Evolutionary conservation across 2,329 filamentous ascomycete species (phyloP), one percentile per base, ranked within the genome.

Genomic region (Fusarium nisikadoi): DNA sequence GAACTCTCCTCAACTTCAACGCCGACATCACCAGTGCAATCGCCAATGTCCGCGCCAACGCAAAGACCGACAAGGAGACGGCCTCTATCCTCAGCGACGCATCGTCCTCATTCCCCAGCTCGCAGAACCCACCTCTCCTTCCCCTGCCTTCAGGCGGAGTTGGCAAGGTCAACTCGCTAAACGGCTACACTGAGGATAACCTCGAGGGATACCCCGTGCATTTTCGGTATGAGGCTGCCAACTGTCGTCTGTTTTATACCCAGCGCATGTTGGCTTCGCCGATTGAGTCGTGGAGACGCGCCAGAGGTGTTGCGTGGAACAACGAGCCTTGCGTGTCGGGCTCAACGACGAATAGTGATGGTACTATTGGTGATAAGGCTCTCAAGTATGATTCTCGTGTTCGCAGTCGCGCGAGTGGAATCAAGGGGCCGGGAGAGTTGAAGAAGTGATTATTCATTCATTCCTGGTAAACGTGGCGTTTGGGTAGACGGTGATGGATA

Each of bases 231-330:
- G 86, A 91, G 70, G 84, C 88, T 2, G 87, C 90, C 2, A 87
- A 90, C 71, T 92, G 90, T 71, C 83, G 89, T 9, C 77, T 91
- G 17, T 92, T 86, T 75, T 91, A 87, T 66, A 90, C 89, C 5
- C 76, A 83, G 20, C 78, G 82, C 5, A 90, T 89, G 79, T 79
- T 88, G 38, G 79, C 83, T 7, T 83, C 89, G 63, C 83, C 87
- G 4, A 82, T 82, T 4, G 81, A 79, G n/a, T 75, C 88, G 38
- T 92, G 90, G 90, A 81, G 80, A 16, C 62, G 52, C 20, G 72
- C 63, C 5, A 41, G 60, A 14, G 65, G 62, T 3, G 58, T 74
- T 36, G 75, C 73, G 0, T 77, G 75, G 75, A 55, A 61, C 4
- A 56, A 55, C 0, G 70, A 65, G 11, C 54, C 59, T 31, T 77